Base-by-base conservation (phyloP, 306 rosid genomes). In the Lathyrus tuberosus region DNA sequence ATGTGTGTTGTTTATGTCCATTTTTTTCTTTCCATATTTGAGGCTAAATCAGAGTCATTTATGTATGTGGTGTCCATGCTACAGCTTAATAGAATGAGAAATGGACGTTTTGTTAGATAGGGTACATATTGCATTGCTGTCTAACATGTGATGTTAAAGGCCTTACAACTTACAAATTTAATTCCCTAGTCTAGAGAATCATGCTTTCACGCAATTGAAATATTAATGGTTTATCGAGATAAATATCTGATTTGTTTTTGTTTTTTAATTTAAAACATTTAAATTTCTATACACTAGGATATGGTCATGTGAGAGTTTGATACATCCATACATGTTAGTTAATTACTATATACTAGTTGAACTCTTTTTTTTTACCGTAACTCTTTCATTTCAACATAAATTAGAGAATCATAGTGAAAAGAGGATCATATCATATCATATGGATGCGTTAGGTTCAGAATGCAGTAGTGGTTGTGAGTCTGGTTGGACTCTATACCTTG, bases 401-500 rank as follows among this genome's bases (percentile, higher is more conserved):
- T 77, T 64, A 59, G 72, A 77, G 46, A 46, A 67, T 78, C 75
- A 22, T 67, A 6, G 20, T 18, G n/a, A n/a, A n/a, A n/a, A n/a
- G n/a, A n/a, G n/a, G 1, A 28, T 2, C 28, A 40, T 16, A 51
- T 51, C 40, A 44, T 65, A 49, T 49, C 57, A 49, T 49, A 81
- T 90, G 96, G 75, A 85, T 74, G 81, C 78, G 62, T 26, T 84
- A 72, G 80, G 83, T 44, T 94, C 98, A 48, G 92, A 84, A 83
- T 85, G 95, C 75, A 84, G 95, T 4, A 88, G 96, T 40, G 96
- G 95, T 6, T 91, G 99, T 67, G 99, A 91, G 78, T 94, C 99
- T 77, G 99, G 99, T 62, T 94, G 99, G 99, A 94, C 99, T 83
- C 60, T 85, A 54, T 94, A 94, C 83, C 87, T 94, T 35, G 91